Evolutionary conservation across 257 asterid genomes (phyloP).

Genomic region (Anisodus tanguticus): DNA sequence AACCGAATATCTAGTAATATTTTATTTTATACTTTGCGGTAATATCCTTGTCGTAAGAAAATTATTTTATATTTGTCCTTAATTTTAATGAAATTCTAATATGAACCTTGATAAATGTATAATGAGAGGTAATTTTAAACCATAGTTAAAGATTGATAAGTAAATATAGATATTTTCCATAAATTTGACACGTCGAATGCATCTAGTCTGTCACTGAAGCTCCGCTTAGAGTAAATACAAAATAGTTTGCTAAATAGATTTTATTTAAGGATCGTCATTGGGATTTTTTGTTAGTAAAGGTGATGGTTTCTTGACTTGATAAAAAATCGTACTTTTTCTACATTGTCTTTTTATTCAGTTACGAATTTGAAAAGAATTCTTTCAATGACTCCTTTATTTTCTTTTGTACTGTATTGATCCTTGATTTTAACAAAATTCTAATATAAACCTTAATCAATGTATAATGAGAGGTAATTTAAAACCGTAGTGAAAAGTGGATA

Average conservation of each 20-base stretch:
- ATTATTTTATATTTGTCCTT: not conserved
- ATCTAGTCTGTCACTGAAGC: too few species aligned
- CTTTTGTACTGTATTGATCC: not conserved
- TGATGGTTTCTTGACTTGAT: conserved; percentile 31
- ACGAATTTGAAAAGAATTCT: conserved; percentile 5
- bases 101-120: not conserved
- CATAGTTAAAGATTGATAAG: not conserved
- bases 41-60: not conserved
- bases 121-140: not conserved
- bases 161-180: not conserved
- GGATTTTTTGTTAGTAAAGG: conserved; percentile 32
- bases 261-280: conserved; percentile 47
- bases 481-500: too few species aligned
- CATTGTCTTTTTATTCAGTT: conserved; percentile 28
- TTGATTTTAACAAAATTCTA: too few species aligned
- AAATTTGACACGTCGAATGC: not conserved
- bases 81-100: not conserved
- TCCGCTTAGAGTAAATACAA: too few species aligned
- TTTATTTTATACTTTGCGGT: not conserved
- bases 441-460: too few species aligned
- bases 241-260: not conserved
- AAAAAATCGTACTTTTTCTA: conserved; percentile 36
- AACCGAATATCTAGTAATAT: not conserved
- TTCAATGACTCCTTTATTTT: conserved; percentile 21
- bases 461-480: too few species aligned